Base-by-base conservation (phyloP, 2,329 filamentous ascomycete species). In the Mollisiaceae sp. region DNA sequence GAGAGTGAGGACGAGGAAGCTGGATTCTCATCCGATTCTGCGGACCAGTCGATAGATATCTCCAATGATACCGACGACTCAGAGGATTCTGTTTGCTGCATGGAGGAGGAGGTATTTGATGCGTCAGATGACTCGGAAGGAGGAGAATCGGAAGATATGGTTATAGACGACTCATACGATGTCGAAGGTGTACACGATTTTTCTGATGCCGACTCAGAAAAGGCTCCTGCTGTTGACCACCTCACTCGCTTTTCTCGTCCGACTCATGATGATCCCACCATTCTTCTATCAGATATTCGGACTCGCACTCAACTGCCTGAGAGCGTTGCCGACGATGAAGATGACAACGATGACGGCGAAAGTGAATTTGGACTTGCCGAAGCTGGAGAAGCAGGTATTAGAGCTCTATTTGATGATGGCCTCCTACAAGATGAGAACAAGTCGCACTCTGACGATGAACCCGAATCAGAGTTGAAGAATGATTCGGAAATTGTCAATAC, bases 281-380 rank as follows among this genome's bases (percentile, higher is more conserved):
- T 69, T 15, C 59, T 41, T 15, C 43, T 65, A 15, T 65, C 62
- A 1, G 62, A 67, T 57, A 58, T 68, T 18, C 43, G 60, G 22
- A 64, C 54, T 27, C 47, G 52, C 18, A 41, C 60, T 15, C 52
- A 60, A 18, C 32, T 59, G 12, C 64, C 61, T 20, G 35, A 57
- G 14, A 63, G 36, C 22, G 54, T 39, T 24, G 20, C 52, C 3
- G 54, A 62, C n/a, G 50, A 63, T 12, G 65, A 65, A 20, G 65
- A 62, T 38, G 61, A 66, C 9, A 62, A 62, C 32, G 61, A 66
- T 8, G 64, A 64, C 22, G 64, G 69, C 50, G 61, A 70, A 15
- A 74, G 71, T 43, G 71, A 74, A 20, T 58, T 71, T 43, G 67
- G 70, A 14, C 71, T 74, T 20, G 70, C 69, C 1, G 72, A 73